Conservation (phyloP, 495 filamentous ascomycete species). For the Penicillium soppii region DNA sequence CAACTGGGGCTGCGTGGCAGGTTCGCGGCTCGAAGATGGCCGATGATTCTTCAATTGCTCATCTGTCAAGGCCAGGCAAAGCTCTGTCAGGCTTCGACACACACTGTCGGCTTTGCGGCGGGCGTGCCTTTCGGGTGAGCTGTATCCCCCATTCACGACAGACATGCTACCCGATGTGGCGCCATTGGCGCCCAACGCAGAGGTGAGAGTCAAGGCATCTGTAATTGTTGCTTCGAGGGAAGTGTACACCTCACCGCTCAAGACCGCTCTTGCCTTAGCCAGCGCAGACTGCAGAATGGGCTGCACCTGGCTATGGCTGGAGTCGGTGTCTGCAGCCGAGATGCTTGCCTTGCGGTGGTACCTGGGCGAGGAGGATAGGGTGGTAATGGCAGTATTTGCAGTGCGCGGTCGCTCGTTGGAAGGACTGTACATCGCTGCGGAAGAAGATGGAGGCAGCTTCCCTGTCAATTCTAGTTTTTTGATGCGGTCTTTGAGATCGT, state of each 20-base stretch:
- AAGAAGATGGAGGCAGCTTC: slow-evolving; percentile 77
- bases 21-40: slow-evolving; percentile 25
- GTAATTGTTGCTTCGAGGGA: slow-evolving; percentile 79
- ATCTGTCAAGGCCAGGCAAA: slow-evolving; percentile 81
- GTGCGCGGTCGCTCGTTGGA: slow-evolving; percentile 83
- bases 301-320: slow-evolving; percentile 52
- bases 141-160: slow-evolving; percentile 45
- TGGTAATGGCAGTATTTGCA: slow-evolving; percentile 90
- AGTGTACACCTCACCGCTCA: slow-evolving; percentile 70
- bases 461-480: slow-evolving; percentile 88
- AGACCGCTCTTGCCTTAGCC: slow-evolving; percentile 64
- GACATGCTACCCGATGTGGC: slow-evolving; percentile 64
- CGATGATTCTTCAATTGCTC: slow-evolving; percentile 34
- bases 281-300: slow-evolving; percentile 80
- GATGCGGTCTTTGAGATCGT: slow-evolving; percentile 93
- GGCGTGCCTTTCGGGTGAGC: slow-evolving; percentile 74
- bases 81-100: slow-evolving; percentile 88
- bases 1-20: slow-evolving; percentile 19
- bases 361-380: slow-evolving; percentile 83
- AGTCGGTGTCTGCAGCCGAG: slow-evolving; percentile 48
- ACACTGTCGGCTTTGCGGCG: slow-evolving; percentile 89
- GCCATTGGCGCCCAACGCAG: slow-evolving; percentile 68
- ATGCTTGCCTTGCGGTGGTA: slow-evolving; percentile 53
- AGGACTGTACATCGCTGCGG: slow-evolving; percentile 70
- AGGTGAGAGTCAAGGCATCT: slow-evolving; percentile 75